A percentile compares a stretch with the other conserved stretches of the same genome.
These are phyloP conservation scores for Raddia distichophylla DNA, from an alignment of 176 grass and related monocot species.

Conservation along the genomic window DNA sequence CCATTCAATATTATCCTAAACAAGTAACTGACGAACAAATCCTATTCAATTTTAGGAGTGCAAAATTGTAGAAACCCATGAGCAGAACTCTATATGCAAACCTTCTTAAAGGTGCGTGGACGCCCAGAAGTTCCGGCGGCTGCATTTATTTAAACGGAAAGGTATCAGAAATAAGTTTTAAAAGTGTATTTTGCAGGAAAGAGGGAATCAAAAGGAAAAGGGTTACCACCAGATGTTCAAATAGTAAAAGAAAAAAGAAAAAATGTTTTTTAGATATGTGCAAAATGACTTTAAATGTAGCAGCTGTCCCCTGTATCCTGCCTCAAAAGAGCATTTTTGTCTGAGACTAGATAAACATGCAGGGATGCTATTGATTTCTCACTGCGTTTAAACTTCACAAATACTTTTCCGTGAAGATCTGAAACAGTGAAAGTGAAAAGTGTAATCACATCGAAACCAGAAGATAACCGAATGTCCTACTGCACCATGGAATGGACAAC, in stretches of 20 bases:
- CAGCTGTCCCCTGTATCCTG: constrained; percentile 16
- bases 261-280: background rate
- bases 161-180: constrained; percentile 6
- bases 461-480: background rate
- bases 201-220: background rate
- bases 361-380: constrained; percentile 51
- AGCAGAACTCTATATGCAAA: constrained; percentile 19
- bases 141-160: constrained; percentile 60
- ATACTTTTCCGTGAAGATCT: constrained; percentile 55
- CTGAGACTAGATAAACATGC: constrained; percentile 38
- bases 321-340: constrained; percentile 29
- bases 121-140: constrained; percentile 81
- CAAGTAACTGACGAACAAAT: background rate
- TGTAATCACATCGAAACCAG: background rate
- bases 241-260: background rate
- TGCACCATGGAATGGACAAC: background rate
- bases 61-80: background rate
- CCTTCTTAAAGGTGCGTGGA: constrained; percentile 84
- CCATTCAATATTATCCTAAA: background rate
- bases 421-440: constrained; percentile 46
- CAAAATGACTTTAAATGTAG: constrained; percentile 30
- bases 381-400: constrained; percentile 81
- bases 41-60: background rate
- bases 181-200: background rate
- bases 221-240: background rate